Evolutionary conservation across 257 asterid species (phyloP).

Genomic region (Solanum rostratum): DNA sequence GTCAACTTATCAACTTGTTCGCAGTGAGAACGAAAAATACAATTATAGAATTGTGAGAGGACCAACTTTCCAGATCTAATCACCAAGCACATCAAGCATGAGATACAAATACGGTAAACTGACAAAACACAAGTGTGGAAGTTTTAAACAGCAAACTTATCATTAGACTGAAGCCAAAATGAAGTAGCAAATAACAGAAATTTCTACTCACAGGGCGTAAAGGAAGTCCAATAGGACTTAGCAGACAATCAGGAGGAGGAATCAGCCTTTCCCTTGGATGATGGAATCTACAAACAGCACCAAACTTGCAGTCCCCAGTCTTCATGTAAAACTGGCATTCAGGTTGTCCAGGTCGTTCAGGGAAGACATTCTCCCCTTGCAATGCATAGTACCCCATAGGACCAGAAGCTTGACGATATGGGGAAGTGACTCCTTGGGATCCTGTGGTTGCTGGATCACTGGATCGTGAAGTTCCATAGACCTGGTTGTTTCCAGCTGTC

Average conservation of each 20-base stretch:
- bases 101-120: background rate
- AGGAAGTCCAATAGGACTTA: conserved; percentile 93
- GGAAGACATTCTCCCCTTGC: conserved; percentile 74
- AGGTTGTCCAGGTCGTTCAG: conserved; percentile 93
- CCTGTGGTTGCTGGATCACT: conserved; percentile 35
- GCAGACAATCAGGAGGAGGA: conserved; percentile 82
- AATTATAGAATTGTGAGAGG: background rate
- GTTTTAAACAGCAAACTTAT: background rate
- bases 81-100: background rate
- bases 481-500: conserved; percentile 42
- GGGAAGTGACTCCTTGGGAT: conserved; percentile 37
- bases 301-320: conserved; percentile 97
- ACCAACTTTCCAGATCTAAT: background rate
- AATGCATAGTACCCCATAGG: conserved; percentile 63
- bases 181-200: background rate
- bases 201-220: conserved; percentile 65
- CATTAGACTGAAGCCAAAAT: background rate
- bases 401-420: conserved; percentile 46
- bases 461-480: conserved; percentile 39
- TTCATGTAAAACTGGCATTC: conserved; percentile 96
- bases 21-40: background rate
- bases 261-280: conserved; percentile 79
- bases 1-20: background rate
- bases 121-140: background rate
- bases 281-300: conserved; percentile 88